Evolutionary conservation across 208 protist species (phyloP), one percentile per base, ranked within the genome.

Genomic region (Crithidia brevicula): DNA sequence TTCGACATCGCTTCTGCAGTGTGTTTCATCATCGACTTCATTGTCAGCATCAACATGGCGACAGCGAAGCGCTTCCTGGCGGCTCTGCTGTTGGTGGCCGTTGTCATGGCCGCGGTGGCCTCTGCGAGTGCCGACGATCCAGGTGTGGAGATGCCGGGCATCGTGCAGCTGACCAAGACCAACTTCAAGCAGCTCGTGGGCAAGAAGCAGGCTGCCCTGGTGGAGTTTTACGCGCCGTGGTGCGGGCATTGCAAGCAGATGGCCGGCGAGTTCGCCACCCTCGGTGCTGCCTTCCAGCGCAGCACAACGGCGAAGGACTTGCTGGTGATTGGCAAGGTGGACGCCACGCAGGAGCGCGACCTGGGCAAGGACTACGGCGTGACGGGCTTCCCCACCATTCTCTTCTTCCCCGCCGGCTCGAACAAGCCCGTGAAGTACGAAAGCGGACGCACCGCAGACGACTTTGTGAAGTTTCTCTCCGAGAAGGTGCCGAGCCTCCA

Each of bases 221-320:
- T 98, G 20, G 84, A 97, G 83, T 97, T 98, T 57, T 98, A 97
- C 68, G 88, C 92, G 15, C 85, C 90, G 61, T 97, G 91, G 95
- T 98, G 95, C 65, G 76, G 80, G 4, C 76, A 94, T 72, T 93
- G 88, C 82, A 89, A 88, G 77, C 59, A 51, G n/a, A 60, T 93
- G 61, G 82, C 70, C 2, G 64, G 67, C 3, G 82, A 86, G 27
- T 81, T 84, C 76, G 56, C 59, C n/a, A 31, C 56, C 13, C 57
- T 71, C 22, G 69, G 70, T 27, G 60, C 70, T 25, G 80, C 91
- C 38, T 74, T 76, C 31, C 13, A 64, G 54, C 27, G n/a, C 23
- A 75, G 59, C 33, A 22, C 36, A 13, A 63, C 42, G 13, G 79
- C 58, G 4, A 69, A 72, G 52, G 73, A 76, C 20, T 46, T 73